phyloP scores from a whole-genome alignment of 2,329 filamentous ascomycete species.

The Stemphylium lycopersici region DNA sequence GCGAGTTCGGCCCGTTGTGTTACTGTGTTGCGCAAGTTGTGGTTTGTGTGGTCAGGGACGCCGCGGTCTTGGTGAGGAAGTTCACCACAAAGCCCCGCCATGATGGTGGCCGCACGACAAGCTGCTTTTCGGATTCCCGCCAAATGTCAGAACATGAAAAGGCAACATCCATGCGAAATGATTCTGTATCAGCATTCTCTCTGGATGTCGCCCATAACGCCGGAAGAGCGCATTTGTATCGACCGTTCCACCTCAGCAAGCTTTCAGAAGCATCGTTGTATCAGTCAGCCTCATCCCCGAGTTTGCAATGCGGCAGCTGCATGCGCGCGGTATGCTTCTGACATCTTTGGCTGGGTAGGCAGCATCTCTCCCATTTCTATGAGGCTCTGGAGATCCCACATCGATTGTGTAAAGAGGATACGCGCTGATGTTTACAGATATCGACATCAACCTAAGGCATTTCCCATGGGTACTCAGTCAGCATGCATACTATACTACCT shows the following conservation, averaged over 20 bases:
- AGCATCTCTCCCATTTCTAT: background rate
- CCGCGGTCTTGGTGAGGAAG: background rate
- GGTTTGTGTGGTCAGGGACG: background rate
- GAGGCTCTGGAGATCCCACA: background rate
- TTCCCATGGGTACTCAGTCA: background rate
- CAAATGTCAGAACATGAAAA: fast-evolving
- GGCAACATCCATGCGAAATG: background rate
- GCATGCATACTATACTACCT: too few relatives aligned
- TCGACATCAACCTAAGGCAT: background rate
- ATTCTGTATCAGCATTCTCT: too few relatives aligned
- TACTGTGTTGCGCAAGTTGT: background rate
- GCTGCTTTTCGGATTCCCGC: background rate
- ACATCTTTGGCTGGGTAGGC: background rate
- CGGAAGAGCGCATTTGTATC: background rate
- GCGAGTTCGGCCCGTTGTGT: too few relatives aligned
- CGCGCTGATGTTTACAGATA: background rate
- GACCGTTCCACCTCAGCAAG: background rate
- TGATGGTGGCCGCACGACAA: background rate
- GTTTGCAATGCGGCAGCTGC: too few relatives aligned
- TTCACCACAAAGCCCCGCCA: background rate
- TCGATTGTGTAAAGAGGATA: background rate
- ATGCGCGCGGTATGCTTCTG: background rate
- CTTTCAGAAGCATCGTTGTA: background rate
- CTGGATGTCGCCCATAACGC: too few relatives aligned
- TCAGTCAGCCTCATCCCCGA: background rate